Evolutionary conservation across 2,329 filamentous ascomycete species (phyloP).

Genomic region (Penicillium capsulatum): DNA sequence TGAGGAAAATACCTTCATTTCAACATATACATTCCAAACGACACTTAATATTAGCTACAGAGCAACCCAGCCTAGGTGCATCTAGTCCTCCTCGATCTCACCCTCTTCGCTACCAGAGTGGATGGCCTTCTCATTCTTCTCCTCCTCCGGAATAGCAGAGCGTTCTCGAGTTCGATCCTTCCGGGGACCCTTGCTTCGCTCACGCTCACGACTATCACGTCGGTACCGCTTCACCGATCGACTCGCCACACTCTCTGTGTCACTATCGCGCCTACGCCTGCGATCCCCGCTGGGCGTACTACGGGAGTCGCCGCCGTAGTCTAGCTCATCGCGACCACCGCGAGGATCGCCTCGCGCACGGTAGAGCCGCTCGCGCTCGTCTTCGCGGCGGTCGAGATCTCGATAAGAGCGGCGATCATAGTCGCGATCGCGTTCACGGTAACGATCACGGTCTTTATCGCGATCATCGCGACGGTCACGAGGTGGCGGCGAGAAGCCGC

Average conservation of each 20-base stretch:
- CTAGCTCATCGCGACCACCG: conserved; percentile 78
- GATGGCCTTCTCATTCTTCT: conserved; percentile 49
- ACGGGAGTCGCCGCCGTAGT: conserved; percentile 71
- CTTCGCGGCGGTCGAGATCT: conserved; percentile 59
- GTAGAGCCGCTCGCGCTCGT: conserved; percentile 84
- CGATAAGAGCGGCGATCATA: conserved; percentile 39
- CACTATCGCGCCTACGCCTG: conserved; percentile 74
- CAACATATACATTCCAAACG: too few relatives aligned
- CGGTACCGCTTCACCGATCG: conserved; percentile 59
- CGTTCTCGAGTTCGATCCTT: conserved; percentile 53
- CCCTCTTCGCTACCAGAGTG: conserved; percentile 94
- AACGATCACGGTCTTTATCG: conserved; percentile 34
- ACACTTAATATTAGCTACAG: not conserved
- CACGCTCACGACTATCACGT: conserved; percentile 39
- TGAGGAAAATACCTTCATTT: too few relatives aligned
- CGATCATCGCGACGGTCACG: conserved; percentile 39
- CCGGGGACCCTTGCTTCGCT: conserved; percentile 44
- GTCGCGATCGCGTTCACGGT: conserved; percentile 41
- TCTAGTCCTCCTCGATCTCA: conserved; percentile 78
- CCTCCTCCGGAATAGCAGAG: conserved; percentile 33
- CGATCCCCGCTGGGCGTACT: conserved; percentile 58
- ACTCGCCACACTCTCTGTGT: conserved; percentile 58
- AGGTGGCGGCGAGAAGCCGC: conserved; percentile 55
- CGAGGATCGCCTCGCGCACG: conserved; percentile 74
- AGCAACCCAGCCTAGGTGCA: not conserved